Percentiles rank a stretch among this genome's conserved stretches.
phyloP scores from a whole-genome alignment of 2,329 filamentous ascomycete species.

The Coniella vitis region DNA sequence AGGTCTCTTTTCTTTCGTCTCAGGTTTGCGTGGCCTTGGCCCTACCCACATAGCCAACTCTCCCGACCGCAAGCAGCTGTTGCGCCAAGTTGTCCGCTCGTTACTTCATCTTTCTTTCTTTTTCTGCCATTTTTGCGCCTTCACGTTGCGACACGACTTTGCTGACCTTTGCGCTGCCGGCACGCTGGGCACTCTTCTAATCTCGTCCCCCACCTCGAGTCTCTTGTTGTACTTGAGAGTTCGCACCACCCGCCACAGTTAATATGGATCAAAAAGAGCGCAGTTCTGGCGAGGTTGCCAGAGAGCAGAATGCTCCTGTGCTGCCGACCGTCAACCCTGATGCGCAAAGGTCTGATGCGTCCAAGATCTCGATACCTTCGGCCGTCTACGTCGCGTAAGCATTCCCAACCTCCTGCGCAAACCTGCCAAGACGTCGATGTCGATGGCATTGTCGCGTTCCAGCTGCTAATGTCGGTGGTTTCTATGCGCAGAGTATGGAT shows the following conservation, averaged over 20 bases:
- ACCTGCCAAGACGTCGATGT: too few relatives aligned
- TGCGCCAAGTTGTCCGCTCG: conserved; percentile 8
- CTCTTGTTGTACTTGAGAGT: too few relatives aligned
- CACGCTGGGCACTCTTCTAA: conserved; percentile 1
- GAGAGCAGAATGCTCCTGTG: conserved; percentile 48
- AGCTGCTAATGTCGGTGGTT: neutral
- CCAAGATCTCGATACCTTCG: conserved; percentile 64
- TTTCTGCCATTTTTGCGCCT: neutral
- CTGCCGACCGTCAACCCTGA: conserved; percentile 77
- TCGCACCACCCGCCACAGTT: conserved; percentile 8
- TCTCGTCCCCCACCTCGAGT: neutral
- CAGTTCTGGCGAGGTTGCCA: conserved; percentile 68
- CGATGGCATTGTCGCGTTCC: neutral
- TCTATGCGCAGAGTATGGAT: conserved; percentile 72
- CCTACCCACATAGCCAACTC: neutral
- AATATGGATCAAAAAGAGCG: conserved; percentile 74
- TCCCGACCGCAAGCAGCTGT: neutral
- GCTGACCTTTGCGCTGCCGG: conserved; percentile 2
- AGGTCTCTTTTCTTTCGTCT: neutral
- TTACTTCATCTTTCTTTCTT: conserved; percentile 6
- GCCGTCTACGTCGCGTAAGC: conserved; percentile 73
- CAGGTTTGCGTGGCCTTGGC: conserved; percentile 6
- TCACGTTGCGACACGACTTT: neutral
- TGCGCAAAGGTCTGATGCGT: conserved; percentile 60
- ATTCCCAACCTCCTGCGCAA: conserved; percentile 16